Evolutionary conservation across 148 eudicot genomes (phyloP).

Genomic region (Diospyros lotus): DNA sequence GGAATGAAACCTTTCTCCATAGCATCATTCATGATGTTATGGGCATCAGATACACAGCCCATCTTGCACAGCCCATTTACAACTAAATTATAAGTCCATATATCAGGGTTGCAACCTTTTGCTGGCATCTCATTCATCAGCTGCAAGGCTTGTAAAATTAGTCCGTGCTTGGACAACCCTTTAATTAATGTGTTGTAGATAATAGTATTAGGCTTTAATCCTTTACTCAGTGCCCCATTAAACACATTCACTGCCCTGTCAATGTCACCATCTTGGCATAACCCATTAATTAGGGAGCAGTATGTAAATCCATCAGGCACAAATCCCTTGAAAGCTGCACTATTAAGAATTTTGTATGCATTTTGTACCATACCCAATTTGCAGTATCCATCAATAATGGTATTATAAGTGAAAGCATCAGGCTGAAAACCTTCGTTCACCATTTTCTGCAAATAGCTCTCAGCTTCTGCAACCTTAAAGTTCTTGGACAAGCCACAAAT

Average conservation of each 20-base stretch:
- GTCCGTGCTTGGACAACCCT: slow-evolving; percentile 70
- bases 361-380: slow-evolving; percentile 64
- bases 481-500: slow-evolving; percentile 77
- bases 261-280: slow-evolving; percentile 67
- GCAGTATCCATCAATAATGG: slow-evolving; percentile 73
- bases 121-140: slow-evolving; percentile 70
- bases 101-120: slow-evolving; percentile 65
- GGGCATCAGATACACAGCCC: slow-evolving; percentile 83
- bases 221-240: slow-evolving; percentile 52
- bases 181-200: slow-evolving; percentile 79
- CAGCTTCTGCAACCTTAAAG: slow-evolving; percentile 64
- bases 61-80: slow-evolving; percentile 86
- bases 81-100: slow-evolving; percentile 76
- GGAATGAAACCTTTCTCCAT: slow-evolving; percentile 70
- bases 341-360: slow-evolving; percentile 59
- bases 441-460: slow-evolving; percentile 66
- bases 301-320: slow-evolving; percentile 78
- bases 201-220: slow-evolving; percentile 48
- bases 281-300: slow-evolving; percentile 68
- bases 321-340: slow-evolving; percentile 73
- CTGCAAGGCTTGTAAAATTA: slow-evolving; percentile 65
- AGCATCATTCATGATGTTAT: slow-evolving; percentile 65
- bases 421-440: slow-evolving; percentile 77
- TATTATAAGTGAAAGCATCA: slow-evolving; percentile 80
- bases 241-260: slow-evolving; percentile 65